Evolutionary conservation across 345 rosid species (phyloP), one percentile per base, ranked within the genome.

Genomic region (Brassica nigra): DNA sequence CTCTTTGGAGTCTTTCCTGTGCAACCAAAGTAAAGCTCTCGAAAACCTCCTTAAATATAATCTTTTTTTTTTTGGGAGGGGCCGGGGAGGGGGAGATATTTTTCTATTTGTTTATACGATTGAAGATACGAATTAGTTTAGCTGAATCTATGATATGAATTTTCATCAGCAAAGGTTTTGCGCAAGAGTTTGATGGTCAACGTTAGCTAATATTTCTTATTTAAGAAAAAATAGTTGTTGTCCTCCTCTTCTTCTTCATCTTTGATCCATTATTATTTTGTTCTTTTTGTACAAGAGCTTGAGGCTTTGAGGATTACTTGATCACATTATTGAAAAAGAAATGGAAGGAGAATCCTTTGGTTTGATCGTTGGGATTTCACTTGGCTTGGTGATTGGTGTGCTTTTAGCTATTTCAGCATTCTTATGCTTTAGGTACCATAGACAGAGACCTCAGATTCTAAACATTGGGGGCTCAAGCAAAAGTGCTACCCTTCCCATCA

Each of bases 371-470:
- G 99, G 98, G 82, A 90, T 90, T 76, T 91, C 97, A 2, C 86
- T 89, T 4, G 99, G 99, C 42, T 86, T 95, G 77, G 99, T 93
- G 84, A 91, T 95, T 23, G 99, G 99, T 39, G 90, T 93, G 78
- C 71, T 5, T 8, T 12, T 62, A 12, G 66, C 66, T 28, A 12
- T 67, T 11, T 39, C 71, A 4, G 71, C 31, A 4, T 23, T 67
- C 33, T 67, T 37, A 15, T 67, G 71, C 18, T 67, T 37, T 39
- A 67, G 27, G 57, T 67, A 39, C 33, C 71, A 67, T 67, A 67
- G 71, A 2, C 42, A 62, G 34, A 61, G 15, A 61, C 29, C 65
- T 68, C 99, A 91, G 90, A 91, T 93, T 76, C 93, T 92, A 37
- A 95, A 80, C 75, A 93, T 23, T 23, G 27, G 93, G 82, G 92